These are phyloP conservation scores for Zostera marina DNA, from an alignment of 116 monocot genomes.

Conservation along the genomic window DNA sequence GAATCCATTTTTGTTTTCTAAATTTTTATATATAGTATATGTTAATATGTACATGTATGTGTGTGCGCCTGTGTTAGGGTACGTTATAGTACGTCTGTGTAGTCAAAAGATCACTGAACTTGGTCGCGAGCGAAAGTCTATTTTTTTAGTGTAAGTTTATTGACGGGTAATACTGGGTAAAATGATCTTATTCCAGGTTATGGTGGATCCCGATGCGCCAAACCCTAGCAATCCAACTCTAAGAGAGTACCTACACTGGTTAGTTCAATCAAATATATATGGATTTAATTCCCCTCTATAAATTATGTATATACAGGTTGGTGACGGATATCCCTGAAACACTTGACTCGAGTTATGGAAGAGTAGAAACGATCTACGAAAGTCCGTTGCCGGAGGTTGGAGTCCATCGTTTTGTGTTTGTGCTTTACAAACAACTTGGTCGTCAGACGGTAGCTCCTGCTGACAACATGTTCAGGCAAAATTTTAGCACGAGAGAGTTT, in stretches of 20 bases:
- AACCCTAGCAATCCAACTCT: constrained; percentile 15
- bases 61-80: too few species aligned
- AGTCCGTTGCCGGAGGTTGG: constrained; percentile 33
- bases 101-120: too few species aligned
- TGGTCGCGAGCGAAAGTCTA: too few species aligned
- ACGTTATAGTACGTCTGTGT: too few species aligned
- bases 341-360: constrained; percentile 31
- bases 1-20: too few species aligned
- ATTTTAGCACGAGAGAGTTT: constrained; percentile 38
- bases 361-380: constrained; percentile 18
- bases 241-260: constrained; percentile 21
- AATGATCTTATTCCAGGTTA: constrained; percentile 18
- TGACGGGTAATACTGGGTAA: too few species aligned
- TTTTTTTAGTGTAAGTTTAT: too few species aligned
- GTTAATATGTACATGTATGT: too few species aligned
- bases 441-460: constrained; percentile 22
- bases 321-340: constrained; percentile 60
- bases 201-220: constrained; percentile 29
- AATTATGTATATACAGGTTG: constrained; percentile 22
- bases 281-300: too few species aligned
- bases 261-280: not conserved
- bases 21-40: too few species aligned
- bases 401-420: constrained; percentile 49
- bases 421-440: constrained; percentile 39
- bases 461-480: constrained; percentile 33